phyloP scores from a whole-genome alignment of 1,284 basidiomycete genomes.

The Peniophora sp. region DNA sequence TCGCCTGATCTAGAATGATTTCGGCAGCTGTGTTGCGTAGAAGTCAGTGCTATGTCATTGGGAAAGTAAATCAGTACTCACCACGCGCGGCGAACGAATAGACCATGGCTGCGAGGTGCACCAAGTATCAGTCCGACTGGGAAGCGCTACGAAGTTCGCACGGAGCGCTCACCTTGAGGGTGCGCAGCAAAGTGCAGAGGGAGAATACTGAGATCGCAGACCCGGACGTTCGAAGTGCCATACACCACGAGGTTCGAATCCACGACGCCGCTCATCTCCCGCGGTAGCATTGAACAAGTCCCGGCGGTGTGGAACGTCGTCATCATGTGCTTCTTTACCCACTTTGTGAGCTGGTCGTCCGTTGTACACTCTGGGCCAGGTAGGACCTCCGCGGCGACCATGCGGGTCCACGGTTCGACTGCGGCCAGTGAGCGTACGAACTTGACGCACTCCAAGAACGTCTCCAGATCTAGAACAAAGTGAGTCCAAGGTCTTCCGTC shows the following conservation, averaged over 20 bases:
- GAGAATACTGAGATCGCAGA: slow-evolving; percentile 22
- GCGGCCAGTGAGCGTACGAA: slow-evolving; percentile 19
- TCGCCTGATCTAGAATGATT: too few species aligned
- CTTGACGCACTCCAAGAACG: slow-evolving; percentile 31
- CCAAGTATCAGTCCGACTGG: too few species aligned
- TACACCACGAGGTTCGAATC: slow-evolving; percentile 40
- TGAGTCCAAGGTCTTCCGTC: not conserved
- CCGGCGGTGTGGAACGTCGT: slow-evolving; percentile 19
- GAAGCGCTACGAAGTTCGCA: too few species aligned
- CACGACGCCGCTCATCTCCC: slow-evolving; percentile 47
- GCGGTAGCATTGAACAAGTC: slow-evolving; percentile 44
- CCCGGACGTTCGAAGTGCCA: slow-evolving; percentile 25
- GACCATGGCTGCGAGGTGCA: too few species aligned
- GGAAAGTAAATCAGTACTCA: too few species aligned
- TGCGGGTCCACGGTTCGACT: not conserved
- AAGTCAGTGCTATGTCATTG: too few species aligned
- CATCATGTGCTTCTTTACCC: slow-evolving; percentile 9
- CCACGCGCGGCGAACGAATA: too few species aligned
- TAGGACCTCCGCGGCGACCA: slow-evolving; percentile 10
- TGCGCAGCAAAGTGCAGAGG: slow-evolving; percentile 15
- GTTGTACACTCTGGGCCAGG: slow-evolving; percentile 13
- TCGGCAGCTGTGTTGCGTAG: too few species aligned
- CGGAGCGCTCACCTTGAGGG: slow-evolving; percentile 11
- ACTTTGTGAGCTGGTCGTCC: slow-evolving; percentile 12
- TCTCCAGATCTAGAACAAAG: slow-evolving; percentile 14